phyloP scores from a whole-genome alignment of 2,329 filamentous ascomycete species.

The Ceratocystis variospora region DNA sequence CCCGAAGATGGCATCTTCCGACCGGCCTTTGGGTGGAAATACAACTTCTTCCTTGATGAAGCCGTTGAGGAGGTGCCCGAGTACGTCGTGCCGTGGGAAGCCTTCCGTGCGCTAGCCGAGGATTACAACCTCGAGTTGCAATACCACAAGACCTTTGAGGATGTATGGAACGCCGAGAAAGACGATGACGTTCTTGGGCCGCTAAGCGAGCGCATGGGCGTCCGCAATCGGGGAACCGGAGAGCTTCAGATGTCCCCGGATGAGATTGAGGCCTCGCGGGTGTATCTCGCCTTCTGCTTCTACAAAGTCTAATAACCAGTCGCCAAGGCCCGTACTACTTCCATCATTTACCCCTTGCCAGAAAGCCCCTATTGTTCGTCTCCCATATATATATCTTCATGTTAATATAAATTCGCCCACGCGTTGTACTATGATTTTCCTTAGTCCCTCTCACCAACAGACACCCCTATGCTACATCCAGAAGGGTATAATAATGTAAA shows the following conservation, averaged over 20 bases:
- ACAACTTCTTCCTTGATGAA: slow-evolving; percentile 90
- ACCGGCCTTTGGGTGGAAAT: slow-evolving; percentile 94
- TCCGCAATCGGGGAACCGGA: slow-evolving; percentile 56
- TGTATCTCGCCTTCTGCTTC: slow-evolving; percentile 93
- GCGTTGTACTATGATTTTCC: neutral
- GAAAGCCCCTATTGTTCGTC: neutral
- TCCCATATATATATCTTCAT: neutral
- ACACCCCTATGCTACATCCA: neutral
- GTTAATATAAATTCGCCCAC: neutral
- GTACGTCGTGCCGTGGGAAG: slow-evolving; percentile 97
- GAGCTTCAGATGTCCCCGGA: slow-evolving; percentile 61
- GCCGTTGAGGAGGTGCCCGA: slow-evolving; percentile 93
- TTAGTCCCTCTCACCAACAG: no score
- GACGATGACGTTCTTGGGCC: slow-evolving; percentile 68
- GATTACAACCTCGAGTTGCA: slow-evolving; percentile 94
- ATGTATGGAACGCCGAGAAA: slow-evolving; percentile 87
- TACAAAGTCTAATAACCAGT: slow-evolving; percentile 59
- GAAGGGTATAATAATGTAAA: slow-evolving; percentile 4
- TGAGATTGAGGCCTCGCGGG: slow-evolving; percentile 83
- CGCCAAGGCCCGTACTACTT: neutral
- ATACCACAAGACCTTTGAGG: slow-evolving; percentile 79
- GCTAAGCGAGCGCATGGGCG: slow-evolving; percentile 90
- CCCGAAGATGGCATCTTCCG: slow-evolving; percentile 82
- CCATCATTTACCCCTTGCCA: neutral
- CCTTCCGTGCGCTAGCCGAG: slow-evolving; percentile 86